Base-by-base conservation (phyloP, 371 early-diverging fungal genomes). In the Vittaforma corneae region DNA sequence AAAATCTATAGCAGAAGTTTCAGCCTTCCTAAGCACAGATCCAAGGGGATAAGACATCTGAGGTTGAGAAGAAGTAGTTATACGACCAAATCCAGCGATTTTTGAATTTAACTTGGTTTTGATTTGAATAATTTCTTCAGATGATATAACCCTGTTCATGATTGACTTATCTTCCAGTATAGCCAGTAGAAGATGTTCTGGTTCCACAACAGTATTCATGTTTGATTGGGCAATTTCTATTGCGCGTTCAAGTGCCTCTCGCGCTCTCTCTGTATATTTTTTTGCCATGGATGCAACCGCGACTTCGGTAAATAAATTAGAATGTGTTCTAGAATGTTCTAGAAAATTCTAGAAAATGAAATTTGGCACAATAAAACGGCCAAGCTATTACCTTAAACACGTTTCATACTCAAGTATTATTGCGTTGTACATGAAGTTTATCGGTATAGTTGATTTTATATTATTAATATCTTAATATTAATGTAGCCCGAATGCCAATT, bases 161-260 rank as follows among this genome's bases (percentile, higher is more conserved):
- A 65, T 47, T n/a, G 52, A 47, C n/a, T 38, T 26, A 32, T 63
- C 56, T n/a, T 60, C 47, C 14, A 73, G 37, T 33, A 70, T 44
- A 0, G 47, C 69, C 37, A 59, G 60, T 46, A 73, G 38, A 9
- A 73, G 50, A 65, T 69, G 69, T 54, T 68, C 69, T 1, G 70
- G 70, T 44, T 69, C 67, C 11, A 73, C 40, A 29, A 30, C 9
- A 38, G 37, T 62, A 46, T 68, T 73, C 9, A 42, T 63, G 38
- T 65, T 69, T 47, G 61, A 30, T 48, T 55, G 22, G 28, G 74
- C 74, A 42, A 56, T 48, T 22, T 33, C 22, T 14, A 73, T 47
- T 38, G 70, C 30, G 30, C 29, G n/a, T 35, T 70, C 67, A 32
- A 73, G 45, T 22, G 47, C 33, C 33, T 14, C 51, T 29, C 48